phyloP scores from a whole-genome alignment of 2,329 filamentous ascomycete genomes.

The Alternaria novae-zelandiae region DNA sequence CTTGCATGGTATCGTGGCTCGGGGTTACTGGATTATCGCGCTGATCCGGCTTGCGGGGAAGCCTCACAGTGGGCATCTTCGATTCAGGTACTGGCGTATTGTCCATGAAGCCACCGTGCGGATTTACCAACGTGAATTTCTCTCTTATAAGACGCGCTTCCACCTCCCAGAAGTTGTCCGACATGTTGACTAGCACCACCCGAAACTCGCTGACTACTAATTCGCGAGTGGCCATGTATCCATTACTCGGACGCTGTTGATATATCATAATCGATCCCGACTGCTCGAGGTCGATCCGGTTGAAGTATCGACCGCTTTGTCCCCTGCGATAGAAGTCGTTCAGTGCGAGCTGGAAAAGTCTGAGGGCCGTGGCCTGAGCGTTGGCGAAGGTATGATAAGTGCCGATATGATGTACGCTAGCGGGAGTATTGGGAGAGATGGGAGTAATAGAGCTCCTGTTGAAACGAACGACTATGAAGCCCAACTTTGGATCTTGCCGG shows the following conservation, averaged over 20 bases:
- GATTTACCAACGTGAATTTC: neutral
- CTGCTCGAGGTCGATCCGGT: neutral
- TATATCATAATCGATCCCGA: neutral
- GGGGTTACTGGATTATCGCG: neutral
- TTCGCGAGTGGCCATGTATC: neutral
- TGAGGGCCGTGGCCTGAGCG: neutral
- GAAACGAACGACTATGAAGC: neutral
- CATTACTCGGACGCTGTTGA: neutral
- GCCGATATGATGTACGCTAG: neutral
- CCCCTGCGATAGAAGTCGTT: neutral
- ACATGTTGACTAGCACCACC: neutral
- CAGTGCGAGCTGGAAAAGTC: neutral
- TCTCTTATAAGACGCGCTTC: neutral
- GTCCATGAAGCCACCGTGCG: neutral
- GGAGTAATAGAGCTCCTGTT: neutral
- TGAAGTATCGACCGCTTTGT: conserved; percentile 2
- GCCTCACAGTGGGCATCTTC: neutral
- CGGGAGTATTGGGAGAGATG: neutral
- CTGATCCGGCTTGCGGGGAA: neutral
- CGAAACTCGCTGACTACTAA: neutral
- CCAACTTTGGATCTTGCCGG: neutral
- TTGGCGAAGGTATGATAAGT: neutral
- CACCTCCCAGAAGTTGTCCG: neutral
- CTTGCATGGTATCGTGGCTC: neutral
- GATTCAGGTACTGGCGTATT: neutral